Evolutionary conservation across 495 filamentous ascomycete species (phyloP), one percentile per base, ranked within the genome.

Genomic region (Annulohypoxylon stygium): DNA sequence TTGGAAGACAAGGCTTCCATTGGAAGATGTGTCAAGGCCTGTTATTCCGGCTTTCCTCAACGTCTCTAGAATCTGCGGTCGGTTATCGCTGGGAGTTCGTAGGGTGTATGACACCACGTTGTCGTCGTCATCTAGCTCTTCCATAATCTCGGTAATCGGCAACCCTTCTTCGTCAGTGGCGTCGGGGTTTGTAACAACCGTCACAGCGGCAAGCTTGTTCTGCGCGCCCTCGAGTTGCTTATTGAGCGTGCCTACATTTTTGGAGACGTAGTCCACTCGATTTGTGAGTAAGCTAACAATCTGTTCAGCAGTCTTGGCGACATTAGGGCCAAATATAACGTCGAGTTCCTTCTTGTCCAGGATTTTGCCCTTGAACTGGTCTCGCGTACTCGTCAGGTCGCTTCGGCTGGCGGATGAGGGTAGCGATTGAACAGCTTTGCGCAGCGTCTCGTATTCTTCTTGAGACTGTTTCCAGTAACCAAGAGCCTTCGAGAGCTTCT

Each of bases 101-200:
- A 89, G 82, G 30, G 83, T 85, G 61, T 82, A 90, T 0, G 87
- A 90, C 34, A 97, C 82, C 10, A 98, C 86, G 75, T 97, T 95
- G 16, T 89, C 96, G 16, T 97, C 90, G 18, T 97, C 95, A 78
- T 99, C 96, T 51, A 99, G 83, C 81, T 97, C 91, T 79, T 99
- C 95, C 47, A 90, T 81, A 67, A 99, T 98, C 61, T 98, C 95
- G 20, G 89, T 92, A 60, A 97, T 85, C 2, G 93, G 91, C 51
- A 94, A 57, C 78, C 67, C 90, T 37, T 91, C 90, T 63, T 92
- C 91, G 41, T 87, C 87, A 20, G 80, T 84, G 3, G 81, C 81
- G 66, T 86, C 83, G 0, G 82, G 84, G 14, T 83, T 77, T 18
- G 81, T 83, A 37, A 86, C 73, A 11, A 87, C 80, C 0, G 66